Evolutionary conservation across 176 grass and related monocot genomes (phyloP), one percentile per base, ranked within the genome.

Genomic region (Musa itinerans): DNA sequence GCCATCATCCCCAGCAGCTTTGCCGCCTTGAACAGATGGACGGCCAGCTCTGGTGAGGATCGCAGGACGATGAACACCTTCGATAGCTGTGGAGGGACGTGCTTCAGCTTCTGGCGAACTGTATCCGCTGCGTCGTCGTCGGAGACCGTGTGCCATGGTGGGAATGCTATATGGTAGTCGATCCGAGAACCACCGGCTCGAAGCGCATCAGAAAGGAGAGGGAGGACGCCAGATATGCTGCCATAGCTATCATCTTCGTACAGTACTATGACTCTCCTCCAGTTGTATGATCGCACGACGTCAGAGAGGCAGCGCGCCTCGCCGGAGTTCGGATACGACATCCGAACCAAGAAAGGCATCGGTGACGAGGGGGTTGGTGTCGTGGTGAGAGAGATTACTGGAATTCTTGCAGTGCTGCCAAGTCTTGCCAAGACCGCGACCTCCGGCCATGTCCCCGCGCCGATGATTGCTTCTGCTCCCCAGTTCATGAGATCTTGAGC

Each of bases 41-140:
- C 25, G 17, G 74, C 25, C 17, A 85, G 63, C 49, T 1, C 5
- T 10, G 68, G 53, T 2, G 83, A 78, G 64, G 76, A 62, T 49
- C 70, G 54, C 10, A 85, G 73, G 23, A 85, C 11, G 22, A 85
- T 8, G 24, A 81, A 85, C 66, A 85, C 78, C 10, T 78, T 85
- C 0, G 78, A 71, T 63, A 71, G 52, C 34, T 78, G 73, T n/a
- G 50, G 20, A 19, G 34, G 63, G 19, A 85, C 56, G 11, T 55
- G 19, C 1, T 10, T 16, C 20, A 85, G 76, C 78, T 81, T 50
- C 48, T 52, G 14, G 2, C 68, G 14, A 1, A 85, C 8, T 5
- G 8, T 15, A 49, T 1, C 5, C 11, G 71, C 27, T 19, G 23
- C 16, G 8, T 78, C 17, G 19, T 49, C 16, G 3, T 78, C 17